Conservation (phyloP, 78 protist genomes). For the Abeoforma whisleri region DNA sequence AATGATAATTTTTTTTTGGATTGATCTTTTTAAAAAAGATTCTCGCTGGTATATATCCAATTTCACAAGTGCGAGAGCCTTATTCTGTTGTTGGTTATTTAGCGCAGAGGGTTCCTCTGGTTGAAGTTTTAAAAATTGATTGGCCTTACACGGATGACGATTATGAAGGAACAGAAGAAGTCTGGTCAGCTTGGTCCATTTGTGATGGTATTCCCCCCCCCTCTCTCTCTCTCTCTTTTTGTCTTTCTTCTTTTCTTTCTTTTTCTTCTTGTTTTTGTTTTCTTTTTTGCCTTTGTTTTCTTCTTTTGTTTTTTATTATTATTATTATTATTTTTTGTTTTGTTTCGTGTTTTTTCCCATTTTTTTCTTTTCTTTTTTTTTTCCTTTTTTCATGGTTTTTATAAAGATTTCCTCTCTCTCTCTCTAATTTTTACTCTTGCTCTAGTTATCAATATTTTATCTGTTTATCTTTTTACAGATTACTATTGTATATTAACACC, state of each 20-base stretch:
- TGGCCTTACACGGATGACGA: conserved; percentile 24
- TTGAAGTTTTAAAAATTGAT: conserved; percentile 13
- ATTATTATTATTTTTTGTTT: not conserved
- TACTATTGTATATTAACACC: too few relatives aligned
- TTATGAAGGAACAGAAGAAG: not conserved
- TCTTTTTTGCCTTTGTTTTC: not conserved
- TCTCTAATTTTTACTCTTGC: too few relatives aligned
- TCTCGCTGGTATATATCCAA: conserved; percentile 28
- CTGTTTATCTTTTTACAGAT: too few relatives aligned
- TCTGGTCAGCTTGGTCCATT: conserved; percentile 17
- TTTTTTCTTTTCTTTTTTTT: too few relatives aligned
- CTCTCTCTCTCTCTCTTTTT: too few relatives aligned
- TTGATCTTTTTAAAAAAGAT: too few relatives aligned
- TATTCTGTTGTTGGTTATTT: conserved; percentile 27
- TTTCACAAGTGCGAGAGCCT: conserved; percentile 41
- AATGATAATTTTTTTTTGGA: too few relatives aligned
- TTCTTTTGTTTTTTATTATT: not conserved
- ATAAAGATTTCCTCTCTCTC: too few relatives aligned
- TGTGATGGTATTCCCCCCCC: conserved; percentile 24
- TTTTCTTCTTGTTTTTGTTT: not conserved
- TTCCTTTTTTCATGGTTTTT: too few relatives aligned
- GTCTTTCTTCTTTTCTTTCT: too few relatives aligned
- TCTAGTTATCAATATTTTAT: too few relatives aligned
- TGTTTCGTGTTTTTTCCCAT: too few relatives aligned
- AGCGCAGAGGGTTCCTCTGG: conserved; percentile 19